Conservation (phyloP, 352 stramenopile genomes). For the Pythium rhizo-oryzae region DNA sequence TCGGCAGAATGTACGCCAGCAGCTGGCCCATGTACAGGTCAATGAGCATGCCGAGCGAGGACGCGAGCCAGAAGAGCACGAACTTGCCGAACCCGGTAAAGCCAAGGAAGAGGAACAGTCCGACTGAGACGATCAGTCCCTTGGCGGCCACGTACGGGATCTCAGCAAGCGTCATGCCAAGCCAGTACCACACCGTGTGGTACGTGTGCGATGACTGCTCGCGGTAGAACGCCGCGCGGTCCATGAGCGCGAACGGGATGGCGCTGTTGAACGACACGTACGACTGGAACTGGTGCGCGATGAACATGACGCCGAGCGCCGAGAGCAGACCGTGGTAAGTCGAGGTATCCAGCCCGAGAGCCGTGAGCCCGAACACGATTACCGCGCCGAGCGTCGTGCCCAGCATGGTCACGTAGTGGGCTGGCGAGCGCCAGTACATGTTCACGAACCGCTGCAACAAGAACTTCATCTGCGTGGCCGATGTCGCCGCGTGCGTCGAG, state of each 20-base stretch:
- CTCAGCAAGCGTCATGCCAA: constrained; percentile 72
- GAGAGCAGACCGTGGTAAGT: constrained; percentile 34
- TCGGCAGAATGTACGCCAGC: constrained; percentile 37
- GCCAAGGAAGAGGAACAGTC: constrained; percentile 40
- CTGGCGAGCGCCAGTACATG: constrained; percentile 73
- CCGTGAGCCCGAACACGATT: constrained; percentile 51
- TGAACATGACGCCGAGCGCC: constrained; percentile 74
- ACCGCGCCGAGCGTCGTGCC: constrained; percentile 35
- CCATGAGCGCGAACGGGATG: constrained; percentile 59
- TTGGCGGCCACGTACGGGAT: constrained; percentile 36
- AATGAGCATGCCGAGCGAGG: constrained; percentile 42
- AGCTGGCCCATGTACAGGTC: constrained; percentile 37
- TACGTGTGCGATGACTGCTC: constrained; percentile 86
- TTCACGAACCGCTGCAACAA: constrained; percentile 38
- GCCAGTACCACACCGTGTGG: constrained; percentile 47
- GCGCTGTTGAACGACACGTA: constrained; percentile 61
- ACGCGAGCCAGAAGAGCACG: constrained; percentile 59
- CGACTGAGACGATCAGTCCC: constrained; percentile 17
- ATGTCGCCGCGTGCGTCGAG: constrained; percentile 21
- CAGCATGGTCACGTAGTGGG: constrained; percentile 75
- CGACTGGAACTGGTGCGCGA: constrained; percentile 49
- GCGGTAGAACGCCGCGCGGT: constrained; percentile 85
- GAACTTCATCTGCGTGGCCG: constrained; percentile 19
- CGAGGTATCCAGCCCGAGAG: constrained; percentile 34
- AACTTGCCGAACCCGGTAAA: constrained; percentile 33